Evolutionary conservation across 768 basidiomycete species (phyloP).

Genomic region (Phaeolepiota aurea): DNA sequence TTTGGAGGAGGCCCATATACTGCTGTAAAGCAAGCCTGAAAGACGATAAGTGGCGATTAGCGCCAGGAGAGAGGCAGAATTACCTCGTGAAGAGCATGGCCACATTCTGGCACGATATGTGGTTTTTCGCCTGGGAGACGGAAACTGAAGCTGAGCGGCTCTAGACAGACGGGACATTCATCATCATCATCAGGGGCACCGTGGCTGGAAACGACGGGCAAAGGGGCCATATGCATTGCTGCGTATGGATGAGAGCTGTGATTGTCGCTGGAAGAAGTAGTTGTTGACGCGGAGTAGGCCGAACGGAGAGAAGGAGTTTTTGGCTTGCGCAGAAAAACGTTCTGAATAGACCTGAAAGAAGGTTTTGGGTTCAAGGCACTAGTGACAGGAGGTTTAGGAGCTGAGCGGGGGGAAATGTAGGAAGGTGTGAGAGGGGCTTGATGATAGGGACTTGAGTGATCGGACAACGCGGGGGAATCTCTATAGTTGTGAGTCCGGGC

Average conservation of each 20-base stretch:
- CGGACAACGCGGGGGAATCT: slow-evolving; percentile 22
- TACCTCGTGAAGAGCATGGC: slow-evolving; percentile 95
- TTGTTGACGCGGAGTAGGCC: slow-evolving; percentile 36
- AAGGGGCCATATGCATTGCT: slow-evolving; percentile 51
- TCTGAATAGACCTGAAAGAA: slow-evolving; percentile 34
- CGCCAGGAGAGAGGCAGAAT: slow-evolving; percentile 11
- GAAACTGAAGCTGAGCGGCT: slow-evolving; percentile 89
- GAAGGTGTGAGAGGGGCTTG: slow-evolving; percentile 37
- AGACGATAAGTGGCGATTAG: slow-evolving; percentile 1
- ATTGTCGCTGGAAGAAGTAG: slow-evolving; percentile 29
- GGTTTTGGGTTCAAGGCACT: slow-evolving; percentile 13
- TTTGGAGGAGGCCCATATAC: slow-evolving; percentile 87
- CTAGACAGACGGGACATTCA: slow-evolving; percentile 94
- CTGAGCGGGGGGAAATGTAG: slow-evolving; percentile 26
- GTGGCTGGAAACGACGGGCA: slow-evolving; percentile 66
- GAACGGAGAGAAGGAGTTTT: slow-evolving; percentile 42
- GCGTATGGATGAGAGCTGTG: slow-evolving; percentile 45
- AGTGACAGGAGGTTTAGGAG: slow-evolving; percentile 24
- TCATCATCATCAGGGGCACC: slow-evolving; percentile 68
- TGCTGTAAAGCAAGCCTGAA: slow-evolving; percentile 89
- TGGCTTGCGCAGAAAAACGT: slow-evolving; percentile 41
- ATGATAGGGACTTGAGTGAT: slow-evolving; percentile 16
- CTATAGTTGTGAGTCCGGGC: slow-evolving; percentile 26
- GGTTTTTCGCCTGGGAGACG: slow-evolving; percentile 94
- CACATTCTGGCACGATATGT: slow-evolving; percentile 94